Evolutionary conservation across 1,139 yeast genomes (phyloP).

Genomic region (Pichia norvegensis): DNA sequence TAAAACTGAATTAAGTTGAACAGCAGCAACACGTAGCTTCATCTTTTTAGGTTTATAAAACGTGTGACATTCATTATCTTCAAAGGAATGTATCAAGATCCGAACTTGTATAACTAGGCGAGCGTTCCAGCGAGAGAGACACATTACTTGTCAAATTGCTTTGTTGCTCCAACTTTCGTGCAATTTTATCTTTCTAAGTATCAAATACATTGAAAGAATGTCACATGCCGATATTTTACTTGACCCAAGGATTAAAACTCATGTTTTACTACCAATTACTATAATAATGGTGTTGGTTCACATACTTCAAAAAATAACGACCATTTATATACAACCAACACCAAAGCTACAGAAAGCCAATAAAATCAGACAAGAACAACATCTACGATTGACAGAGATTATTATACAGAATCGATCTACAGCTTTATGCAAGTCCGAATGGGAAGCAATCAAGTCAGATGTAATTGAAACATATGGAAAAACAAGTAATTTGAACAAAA

Average conservation of each 20-base stretch:
- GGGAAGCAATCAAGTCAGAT: slow-evolving; percentile 6
- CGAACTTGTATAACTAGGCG: too few relatives aligned
- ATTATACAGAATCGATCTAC: slow-evolving; percentile 5
- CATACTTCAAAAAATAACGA: slow-evolving; percentile 54
- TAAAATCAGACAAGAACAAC: slow-evolving; percentile 55
- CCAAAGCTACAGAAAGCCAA: slow-evolving; percentile 41
- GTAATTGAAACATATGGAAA: slow-evolving; percentile 6
- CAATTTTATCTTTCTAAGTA: too few relatives aligned
- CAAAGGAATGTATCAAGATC: too few relatives aligned
- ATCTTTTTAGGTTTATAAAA: too few relatives aligned
- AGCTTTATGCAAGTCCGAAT: slow-evolving; percentile 13
- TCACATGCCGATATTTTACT: slow-evolving; percentile 39
- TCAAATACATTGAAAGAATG: too few relatives aligned
- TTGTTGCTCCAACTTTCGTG: too few relatives aligned
- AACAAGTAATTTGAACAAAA: slow-evolving; percentile 24
- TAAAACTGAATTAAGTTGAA: slow-evolving; percentile 61
- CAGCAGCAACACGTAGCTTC: slow-evolving; percentile 50
- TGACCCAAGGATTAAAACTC: slow-evolving; percentile 76
- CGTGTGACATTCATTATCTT: too few relatives aligned
- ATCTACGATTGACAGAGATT: slow-evolving; percentile 39
- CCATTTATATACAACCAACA: slow-evolving; percentile 37
- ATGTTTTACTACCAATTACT: slow-evolving; percentile 90
- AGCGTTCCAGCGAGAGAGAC: not conserved
- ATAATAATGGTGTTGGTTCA: slow-evolving; percentile 91
- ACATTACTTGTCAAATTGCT: too few relatives aligned